A percentile compares a stretch with the other conserved stretches of the same genome.
These are phyloP conservation scores for Botrytis sinoallii DNA, from an alignment of 2,329 filamentous ascomycete species.

Conservation along the genomic window DNA sequence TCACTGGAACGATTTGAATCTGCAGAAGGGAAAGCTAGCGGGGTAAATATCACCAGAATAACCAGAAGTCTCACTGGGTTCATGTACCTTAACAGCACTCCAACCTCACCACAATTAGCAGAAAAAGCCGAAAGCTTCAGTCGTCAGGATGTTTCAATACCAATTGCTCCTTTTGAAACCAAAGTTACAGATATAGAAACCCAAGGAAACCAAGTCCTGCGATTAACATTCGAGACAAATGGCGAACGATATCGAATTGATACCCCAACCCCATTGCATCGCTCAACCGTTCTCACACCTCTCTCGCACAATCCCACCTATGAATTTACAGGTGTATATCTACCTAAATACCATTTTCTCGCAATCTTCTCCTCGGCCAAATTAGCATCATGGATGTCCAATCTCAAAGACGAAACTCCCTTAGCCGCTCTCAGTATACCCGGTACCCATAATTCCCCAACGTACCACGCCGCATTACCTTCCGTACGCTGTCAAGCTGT, in stretches of 20 bases:
- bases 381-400: slow-evolving; percentile 76
- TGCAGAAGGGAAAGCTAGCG: slow-evolving; percentile 31
- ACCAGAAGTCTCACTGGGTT: slow-evolving; percentile 47
- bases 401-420: slow-evolving; percentile 67
- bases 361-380: slow-evolving; percentile 68
- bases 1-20: slow-evolving; percentile 70
- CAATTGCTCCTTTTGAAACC: slow-evolving; percentile 65
- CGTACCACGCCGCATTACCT: slow-evolving; percentile 77
- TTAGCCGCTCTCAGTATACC: slow-evolving; percentile 84
- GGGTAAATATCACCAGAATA: slow-evolving; percentile 39
- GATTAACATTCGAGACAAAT: slow-evolving; percentile 68
- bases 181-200: slow-evolving; percentile 59
- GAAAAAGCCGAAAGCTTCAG: slow-evolving; percentile 59
- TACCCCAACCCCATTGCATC: slow-evolving; percentile 59
- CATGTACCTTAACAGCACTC: slow-evolving; percentile 44
- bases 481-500: slow-evolving; percentile 92
- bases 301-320: slow-evolving; percentile 50
- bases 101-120: slow-evolving; percentile 38
- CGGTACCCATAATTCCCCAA: slow-evolving; percentile 93
- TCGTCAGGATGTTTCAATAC: slow-evolving; percentile 59
- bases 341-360: slow-evolving; percentile 53
- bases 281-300: slow-evolving; percentile 59
- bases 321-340: slow-evolving; percentile 65
- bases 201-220: slow-evolving; percentile 62
- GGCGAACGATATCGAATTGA: slow-evolving; percentile 69